A percentile compares a stretch with the other conserved stretches of the same genome.
Conservation (phyloP, 2,329 filamentous ascomycete species). For the Colletotrichum navitas region DNA sequence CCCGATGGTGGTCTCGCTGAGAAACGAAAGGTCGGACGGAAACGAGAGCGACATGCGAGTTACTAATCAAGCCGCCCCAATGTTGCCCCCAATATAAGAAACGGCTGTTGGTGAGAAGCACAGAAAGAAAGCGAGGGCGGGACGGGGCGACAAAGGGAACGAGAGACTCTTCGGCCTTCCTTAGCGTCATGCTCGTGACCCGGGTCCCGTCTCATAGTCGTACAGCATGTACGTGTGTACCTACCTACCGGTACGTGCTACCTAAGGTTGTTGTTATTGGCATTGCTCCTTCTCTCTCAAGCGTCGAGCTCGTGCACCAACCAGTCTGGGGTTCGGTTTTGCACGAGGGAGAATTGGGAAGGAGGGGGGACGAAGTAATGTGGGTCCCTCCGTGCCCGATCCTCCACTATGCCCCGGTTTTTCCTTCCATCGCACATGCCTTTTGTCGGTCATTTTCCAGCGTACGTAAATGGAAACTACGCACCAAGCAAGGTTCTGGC, state of each 20-base stretch:
- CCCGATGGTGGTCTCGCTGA: background rate
- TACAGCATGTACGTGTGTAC: too few relatives aligned
- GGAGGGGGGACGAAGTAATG: conserved; percentile 36
- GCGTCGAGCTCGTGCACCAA: conserved; percentile 30
- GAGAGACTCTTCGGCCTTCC: background rate
- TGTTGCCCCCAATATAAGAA: too few relatives aligned
- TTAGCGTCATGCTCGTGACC: conserved; percentile 29
- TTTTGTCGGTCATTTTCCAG: background rate
- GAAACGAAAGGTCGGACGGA: too few relatives aligned
- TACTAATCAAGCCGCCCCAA: background rate
- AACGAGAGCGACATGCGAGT: conserved; percentile 29
- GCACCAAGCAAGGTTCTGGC: too few relatives aligned
- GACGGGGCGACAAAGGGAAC: background rate
- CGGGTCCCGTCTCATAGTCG: conserved; percentile 19
- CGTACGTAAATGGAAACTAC: too few relatives aligned
- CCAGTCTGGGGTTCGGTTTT: conserved; percentile 31
- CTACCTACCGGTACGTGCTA: background rate
- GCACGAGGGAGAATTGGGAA: conserved; percentile 32
- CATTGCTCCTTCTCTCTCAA: conserved; percentile 38
- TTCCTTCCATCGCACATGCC: background rate
- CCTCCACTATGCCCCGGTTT: background rate
- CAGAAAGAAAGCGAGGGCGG: background rate
- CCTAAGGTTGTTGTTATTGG: background rate
- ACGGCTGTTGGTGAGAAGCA: background rate
- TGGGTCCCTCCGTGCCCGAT: conserved; percentile 25